Percentiles rank a stretch among this genome's conserved stretches.
Conservation (phyloP, 202 grass and related monocot genomes). For the Dendrocalamus latiflorus region DNA sequence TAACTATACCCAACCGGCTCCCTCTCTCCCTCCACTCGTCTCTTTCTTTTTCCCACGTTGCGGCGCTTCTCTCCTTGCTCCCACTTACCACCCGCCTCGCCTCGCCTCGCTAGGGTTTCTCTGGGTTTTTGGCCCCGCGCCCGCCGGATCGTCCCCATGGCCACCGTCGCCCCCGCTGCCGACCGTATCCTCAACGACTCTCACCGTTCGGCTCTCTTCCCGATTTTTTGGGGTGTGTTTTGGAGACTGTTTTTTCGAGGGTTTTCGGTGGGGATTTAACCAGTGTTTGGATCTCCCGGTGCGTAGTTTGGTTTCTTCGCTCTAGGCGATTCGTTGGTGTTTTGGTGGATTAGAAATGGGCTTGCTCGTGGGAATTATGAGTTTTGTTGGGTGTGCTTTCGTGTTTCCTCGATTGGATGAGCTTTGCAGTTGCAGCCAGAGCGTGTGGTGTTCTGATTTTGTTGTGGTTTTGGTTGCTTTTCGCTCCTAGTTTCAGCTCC, state of each 20-base stretch:
- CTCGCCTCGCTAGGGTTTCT: constrained; percentile 41
- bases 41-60: constrained; percentile 24
- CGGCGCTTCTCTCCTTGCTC: neutral
- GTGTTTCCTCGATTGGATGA: neutral
- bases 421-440: neutral
- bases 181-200: constrained; percentile 59
- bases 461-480: neutral
- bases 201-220: neutral
- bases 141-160: constrained; percentile 50
- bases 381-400: neutral
- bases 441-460: neutral
- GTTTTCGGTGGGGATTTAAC: neutral
- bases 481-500: neutral
- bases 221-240: neutral
- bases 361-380: neutral
- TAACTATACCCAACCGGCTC: too few species aligned
- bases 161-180: constrained; percentile 15
- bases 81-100: neutral
- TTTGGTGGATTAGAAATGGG: neutral
- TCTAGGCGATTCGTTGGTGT: neutral
- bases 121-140: constrained; percentile 8
- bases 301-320: neutral
- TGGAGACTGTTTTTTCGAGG: neutral
- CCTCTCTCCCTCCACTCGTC: neutral
- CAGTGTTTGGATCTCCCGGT: constrained; percentile 16